Percentiles rank a stretch among this genome's conserved stretches.
These are phyloP conservation scores for Aspergillus terreus DNA, from an alignment of 2,329 filamentous ascomycete species.

Conservation along the genomic window DNA sequence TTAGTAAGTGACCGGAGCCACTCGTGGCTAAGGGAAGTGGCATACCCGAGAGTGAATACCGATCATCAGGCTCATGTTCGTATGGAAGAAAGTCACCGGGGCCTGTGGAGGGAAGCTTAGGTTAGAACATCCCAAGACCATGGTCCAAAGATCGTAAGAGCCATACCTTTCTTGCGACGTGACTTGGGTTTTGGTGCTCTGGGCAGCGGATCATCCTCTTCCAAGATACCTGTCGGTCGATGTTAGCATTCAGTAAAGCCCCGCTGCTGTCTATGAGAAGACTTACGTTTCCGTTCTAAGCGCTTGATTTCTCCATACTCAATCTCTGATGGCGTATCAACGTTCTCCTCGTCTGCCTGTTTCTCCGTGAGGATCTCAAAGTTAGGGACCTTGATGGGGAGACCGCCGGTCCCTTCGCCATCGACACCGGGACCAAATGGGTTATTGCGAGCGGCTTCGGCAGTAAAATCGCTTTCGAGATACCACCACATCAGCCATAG, in stretches of 20 bases:
- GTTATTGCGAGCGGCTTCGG: conserved; percentile 82
- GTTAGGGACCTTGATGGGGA: conserved; percentile 46
- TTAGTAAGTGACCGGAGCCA: background rate
- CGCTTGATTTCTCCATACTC: conserved; percentile 48
- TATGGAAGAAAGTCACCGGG: background rate
- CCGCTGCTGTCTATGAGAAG: background rate
- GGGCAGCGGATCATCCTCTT: conserved; percentile 46
- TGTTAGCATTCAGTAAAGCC: conserved; percentile 9
- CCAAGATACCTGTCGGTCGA: conserved; percentile 37
- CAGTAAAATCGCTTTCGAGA: conserved; percentile 88
- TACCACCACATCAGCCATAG: conserved; percentile 99
- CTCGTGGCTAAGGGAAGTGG: background rate
- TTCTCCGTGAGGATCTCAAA: conserved; percentile 48
- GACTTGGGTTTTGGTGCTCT: conserved; percentile 34
- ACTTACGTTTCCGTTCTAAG: conserved; percentile 45
- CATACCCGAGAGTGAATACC: conserved; percentile 1
- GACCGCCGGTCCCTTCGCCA: conserved; percentile 39
- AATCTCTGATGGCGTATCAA: conserved; percentile 47
- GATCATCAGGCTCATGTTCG: background rate
- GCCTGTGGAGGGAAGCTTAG: background rate
- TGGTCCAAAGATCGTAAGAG: background rate
- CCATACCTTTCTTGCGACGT: conserved; percentile 39
- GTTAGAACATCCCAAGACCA: background rate
- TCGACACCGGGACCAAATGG: conserved; percentile 67
- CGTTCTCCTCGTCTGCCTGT: conserved; percentile 49